phyloP scores from a whole-genome alignment of 768 basidiomycete genomes.

The Russula sp. region DNA sequence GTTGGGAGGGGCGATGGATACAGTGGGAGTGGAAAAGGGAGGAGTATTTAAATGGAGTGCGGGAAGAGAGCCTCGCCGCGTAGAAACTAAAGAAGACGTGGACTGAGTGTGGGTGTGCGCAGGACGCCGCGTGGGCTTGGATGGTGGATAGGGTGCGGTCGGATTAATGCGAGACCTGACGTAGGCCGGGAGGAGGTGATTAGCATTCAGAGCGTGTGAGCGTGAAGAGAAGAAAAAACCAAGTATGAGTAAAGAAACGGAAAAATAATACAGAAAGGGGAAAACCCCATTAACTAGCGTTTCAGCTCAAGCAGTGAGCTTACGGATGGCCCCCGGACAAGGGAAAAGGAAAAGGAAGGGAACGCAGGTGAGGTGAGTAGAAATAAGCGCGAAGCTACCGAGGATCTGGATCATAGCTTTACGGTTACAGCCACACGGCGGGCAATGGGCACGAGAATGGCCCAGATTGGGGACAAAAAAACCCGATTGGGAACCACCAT shows the following conservation, averaged over 20 bases:
- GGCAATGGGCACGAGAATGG: not conserved
- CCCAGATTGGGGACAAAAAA: slow-evolving; percentile 9
- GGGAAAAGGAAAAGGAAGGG: not conserved
- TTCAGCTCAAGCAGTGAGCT: not conserved
- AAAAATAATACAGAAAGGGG: not conserved
- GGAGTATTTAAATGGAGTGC: slow-evolving; percentile 27
- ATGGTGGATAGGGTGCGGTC: slow-evolving; percentile 24
- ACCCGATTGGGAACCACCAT: slow-evolving; percentile 3
- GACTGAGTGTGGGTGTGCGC: slow-evolving; percentile 23
- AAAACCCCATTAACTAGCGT: not conserved
- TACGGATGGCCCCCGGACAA: not conserved
- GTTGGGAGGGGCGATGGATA: slow-evolving; percentile 20
- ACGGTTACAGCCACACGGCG: not conserved
- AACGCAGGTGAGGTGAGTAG: not conserved
- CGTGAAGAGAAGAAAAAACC: not conserved
- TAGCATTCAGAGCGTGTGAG: slow-evolving; percentile 9
- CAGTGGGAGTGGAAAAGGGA: slow-evolving; percentile 21
- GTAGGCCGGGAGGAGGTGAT: not conserved
- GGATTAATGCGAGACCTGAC: slow-evolving; percentile 17
- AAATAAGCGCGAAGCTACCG: slow-evolving; percentile 21
- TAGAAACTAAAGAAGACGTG: slow-evolving; percentile 27
- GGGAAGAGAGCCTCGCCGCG: slow-evolving; percentile 29
- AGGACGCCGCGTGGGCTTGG: slow-evolving; percentile 24
- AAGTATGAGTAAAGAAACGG: not conserved
- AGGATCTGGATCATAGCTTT: slow-evolving; percentile 10